Base-by-base conservation (phyloP, 1,284 basidiomycete genomes). In the Microstroma glucosiphilum region DNA sequence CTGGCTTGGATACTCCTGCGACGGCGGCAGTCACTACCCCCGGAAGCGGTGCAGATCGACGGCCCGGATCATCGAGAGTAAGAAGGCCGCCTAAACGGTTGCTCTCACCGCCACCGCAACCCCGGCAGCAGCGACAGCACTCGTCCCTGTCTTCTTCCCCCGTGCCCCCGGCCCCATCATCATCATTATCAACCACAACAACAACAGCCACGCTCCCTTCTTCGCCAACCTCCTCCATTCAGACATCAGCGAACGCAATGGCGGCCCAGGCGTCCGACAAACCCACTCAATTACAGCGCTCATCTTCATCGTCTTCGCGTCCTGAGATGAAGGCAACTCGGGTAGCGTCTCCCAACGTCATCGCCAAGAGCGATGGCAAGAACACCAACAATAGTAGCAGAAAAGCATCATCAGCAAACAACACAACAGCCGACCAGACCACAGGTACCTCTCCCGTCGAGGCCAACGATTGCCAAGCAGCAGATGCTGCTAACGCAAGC, bases 61-160 rank as follows among this genome's bases (percentile, higher is more conserved):
- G 51, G 21, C 21, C 51, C 13, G 51, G 51, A 13, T 54, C 51
- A 8, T 17, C 51, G 2, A 19, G 51, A 25, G 51, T 54, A 6
- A 21, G 51, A 15, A 54, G 51, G 51, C 25, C 25, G 51, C 51
- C 58, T 19, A 59, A 43, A 19, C 58, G 37, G 37, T 43, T 48
- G 26, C 26, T 15, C 19, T 59, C 26, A 13, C 46, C 40, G 26
- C 37, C 41, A 48, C 46, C 17, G 46, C 46, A 48, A 48, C 46
- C 23, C 23, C 46, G 23, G 46, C 46, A 48, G 46, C 46, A n/a
- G 11, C 3, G 51, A 19, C n/a, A 54, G 19, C 30, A 37, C 30
- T 37, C 30, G 30, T 37, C 30, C 30, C 30, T 37, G 30, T 37
- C 30, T 37, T 37, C 30, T 37, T 37, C 30, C 30, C 30, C 30